Percentiles rank a stretch among this genome's conserved stretches.
phyloP scores from a whole-genome alignment of 306 rosid genomes.

The Echinosophora koreensis region DNA sequence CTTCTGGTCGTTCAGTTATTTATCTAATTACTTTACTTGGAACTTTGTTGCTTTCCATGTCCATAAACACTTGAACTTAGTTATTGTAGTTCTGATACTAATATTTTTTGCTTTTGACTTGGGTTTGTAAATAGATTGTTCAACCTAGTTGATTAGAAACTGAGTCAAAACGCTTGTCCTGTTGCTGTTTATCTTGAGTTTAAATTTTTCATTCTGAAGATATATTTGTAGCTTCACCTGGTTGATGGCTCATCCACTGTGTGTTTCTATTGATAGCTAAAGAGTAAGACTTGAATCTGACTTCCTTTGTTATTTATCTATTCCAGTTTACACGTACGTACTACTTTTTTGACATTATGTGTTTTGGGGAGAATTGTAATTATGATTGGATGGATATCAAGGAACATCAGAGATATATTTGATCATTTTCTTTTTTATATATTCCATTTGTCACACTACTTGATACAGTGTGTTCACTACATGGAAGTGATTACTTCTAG shows the following conservation, averaged over 20 bases:
- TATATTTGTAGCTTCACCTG: slow-evolving; percentile 37
- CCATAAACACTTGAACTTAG: slow-evolving; percentile 55
- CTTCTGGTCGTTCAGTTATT: slow-evolving; percentile 51
- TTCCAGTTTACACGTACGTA: not conserved
- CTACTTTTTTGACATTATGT: not conserved
- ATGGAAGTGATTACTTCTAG: not conserved
- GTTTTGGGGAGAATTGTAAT: not conserved
- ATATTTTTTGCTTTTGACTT: slow-evolving; percentile 50
- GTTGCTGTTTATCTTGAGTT: slow-evolving; percentile 19
- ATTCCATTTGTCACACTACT: not conserved
- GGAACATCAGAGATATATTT: not conserved
- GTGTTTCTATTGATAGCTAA: slow-evolving; percentile 4
- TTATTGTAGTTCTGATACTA: slow-evolving; percentile 54
- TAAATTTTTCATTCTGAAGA: not conserved
- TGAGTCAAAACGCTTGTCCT: slow-evolving; percentile 45
- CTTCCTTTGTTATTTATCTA: not conserved
- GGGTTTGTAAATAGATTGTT: slow-evolving; percentile 78
- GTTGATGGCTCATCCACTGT: slow-evolving; percentile 20
- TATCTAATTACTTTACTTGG: slow-evolving; percentile 59
- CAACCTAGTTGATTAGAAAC: slow-evolving; percentile 56
- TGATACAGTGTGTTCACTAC: not conserved
- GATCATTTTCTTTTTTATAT: not conserved
- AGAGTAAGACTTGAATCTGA: not conserved
- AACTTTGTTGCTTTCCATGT: slow-evolving; percentile 61
- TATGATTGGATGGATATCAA: not conserved